Percentiles rank a stretch among this genome's conserved stretches.
phyloP scores from a whole-genome alignment of 2,329 filamentous ascomycete species.

The Talaromyces verruculosus region DNA sequence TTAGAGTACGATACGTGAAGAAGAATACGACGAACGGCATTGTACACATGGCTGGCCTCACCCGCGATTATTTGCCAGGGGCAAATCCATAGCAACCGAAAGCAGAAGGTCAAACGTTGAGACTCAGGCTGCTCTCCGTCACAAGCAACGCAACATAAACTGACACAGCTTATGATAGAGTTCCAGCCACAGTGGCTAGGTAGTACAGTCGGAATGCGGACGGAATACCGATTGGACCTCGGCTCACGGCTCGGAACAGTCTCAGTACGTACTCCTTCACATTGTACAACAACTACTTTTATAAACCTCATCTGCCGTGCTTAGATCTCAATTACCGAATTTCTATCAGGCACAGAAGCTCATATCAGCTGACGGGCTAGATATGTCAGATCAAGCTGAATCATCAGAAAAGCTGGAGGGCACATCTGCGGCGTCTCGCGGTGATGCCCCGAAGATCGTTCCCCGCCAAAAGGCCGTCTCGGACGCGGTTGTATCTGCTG shows the following conservation, averaged over 20 bases:
- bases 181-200: not conserved
- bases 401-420: not conserved
- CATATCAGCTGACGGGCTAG: not conserved
- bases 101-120: not conserved
- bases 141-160: not conserved
- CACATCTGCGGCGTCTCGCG: not conserved
- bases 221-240: conserved; percentile 10
- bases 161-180: not conserved
- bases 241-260: conserved; percentile 6
- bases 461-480: conserved; percentile 15
- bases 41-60: no score
- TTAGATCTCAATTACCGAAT: not conserved
- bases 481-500: not conserved
- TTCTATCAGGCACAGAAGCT: not conserved
- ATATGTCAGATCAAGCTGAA: not conserved
- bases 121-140: no score
- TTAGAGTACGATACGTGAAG: not conserved
- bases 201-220: not conserved
- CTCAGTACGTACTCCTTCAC: not conserved
- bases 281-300: not conserved
- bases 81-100: not conserved
- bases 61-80: not conserved
- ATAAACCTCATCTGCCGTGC: not conserved
- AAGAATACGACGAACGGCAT: not conserved
- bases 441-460: conserved; percentile 21